Base-by-base conservation (phyloP, 2,329 filamentous ascomycete species). In the Polychaeton citri region DNA sequence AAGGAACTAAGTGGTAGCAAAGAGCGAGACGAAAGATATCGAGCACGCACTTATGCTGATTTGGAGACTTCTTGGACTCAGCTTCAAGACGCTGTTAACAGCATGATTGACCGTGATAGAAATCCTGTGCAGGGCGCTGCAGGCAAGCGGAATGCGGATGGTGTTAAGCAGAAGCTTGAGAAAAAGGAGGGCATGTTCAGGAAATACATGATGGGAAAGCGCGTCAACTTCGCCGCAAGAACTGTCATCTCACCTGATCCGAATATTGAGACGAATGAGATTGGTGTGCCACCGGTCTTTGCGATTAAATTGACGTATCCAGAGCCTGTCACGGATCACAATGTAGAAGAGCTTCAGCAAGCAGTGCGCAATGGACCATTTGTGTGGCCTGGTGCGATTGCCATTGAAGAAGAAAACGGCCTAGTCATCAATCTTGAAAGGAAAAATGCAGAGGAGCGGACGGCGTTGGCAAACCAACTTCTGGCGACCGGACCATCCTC, bases 191-290 rank as follows among this genome's bases (percentile, higher is more conserved):
- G 90, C 45, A 70, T 98, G 19, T 98, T 98, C 68, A 74, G 90
- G 50, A 96, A 94, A 68, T 95, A 98, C 62, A 96, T 98, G 90
- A 98, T 98, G 90, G 90, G 90, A 42, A 98, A 98, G 69, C 86
- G 90, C 67, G 90, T 98, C 63, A 96, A 98, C 60, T 96, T 90
- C 57, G 90, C 90, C 34, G 90, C 90, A 24, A 81, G 90, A 58
- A 93, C 83, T 71, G 90, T 98, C 57, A 98, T 98, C 49, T 96
- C 88, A 7, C 90, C 90, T 0, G 90, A 98, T 55, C 90, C 90
- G 2, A 98, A 96, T 54, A 94, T 98, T 51, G 90, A 98, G 60
- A 96, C 90, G 13, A 96, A 94, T 58, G 90, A 98, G 62, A 96
- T 98, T 46, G 90, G 90, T 58, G 88, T 98, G 2, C 90, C 90